These are phyloP conservation scores for Penicillium steckii DNA, from an alignment of 495 filamentous ascomycete genomes.

Conservation along the genomic window DNA sequence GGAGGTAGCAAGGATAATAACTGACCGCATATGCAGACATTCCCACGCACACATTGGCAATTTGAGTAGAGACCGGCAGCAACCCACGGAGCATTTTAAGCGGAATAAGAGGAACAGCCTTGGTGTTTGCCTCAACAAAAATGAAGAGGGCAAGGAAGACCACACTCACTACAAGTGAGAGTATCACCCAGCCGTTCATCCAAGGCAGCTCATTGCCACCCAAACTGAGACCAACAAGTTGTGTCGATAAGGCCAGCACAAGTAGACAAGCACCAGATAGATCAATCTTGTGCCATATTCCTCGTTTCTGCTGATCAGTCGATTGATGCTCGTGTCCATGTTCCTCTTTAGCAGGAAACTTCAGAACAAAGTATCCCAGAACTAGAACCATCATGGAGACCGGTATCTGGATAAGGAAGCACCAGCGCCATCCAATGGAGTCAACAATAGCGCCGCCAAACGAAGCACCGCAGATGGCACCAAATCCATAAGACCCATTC, in stretches of 20 bases:
- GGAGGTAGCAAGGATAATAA: too few species aligned
- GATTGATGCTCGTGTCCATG: conserved; percentile 15
- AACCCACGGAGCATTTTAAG: conserved; percentile 53
- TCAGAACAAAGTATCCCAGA: conserved; percentile 53
- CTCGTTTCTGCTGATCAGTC: conserved; percentile 20
- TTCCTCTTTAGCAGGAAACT: conserved; percentile 31
- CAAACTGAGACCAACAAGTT: conserved; percentile 58
- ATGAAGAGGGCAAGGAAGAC: conserved; percentile 51
- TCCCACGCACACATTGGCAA: conserved; percentile 61
- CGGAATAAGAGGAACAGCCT: conserved; percentile 61
- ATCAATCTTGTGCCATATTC: conserved; percentile 57
- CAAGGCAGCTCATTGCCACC: conserved; percentile 64
- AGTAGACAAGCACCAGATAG: conserved; percentile 53
- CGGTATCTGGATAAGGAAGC: conserved; percentile 42
- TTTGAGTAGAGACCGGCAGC: conserved; percentile 51
- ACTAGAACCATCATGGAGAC: conserved; percentile 53
- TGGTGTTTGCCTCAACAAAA: conserved; percentile 54
- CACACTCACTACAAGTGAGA: conserved; percentile 49
- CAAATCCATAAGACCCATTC: conserved; percentile 62
- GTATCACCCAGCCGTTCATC: conserved; percentile 54
- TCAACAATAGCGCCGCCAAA: conserved; percentile 65
- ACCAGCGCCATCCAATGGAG: conserved; percentile 69
- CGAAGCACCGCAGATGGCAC: conserved; percentile 64
- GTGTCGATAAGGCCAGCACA: conserved; percentile 55
- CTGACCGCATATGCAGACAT: conserved; percentile 64